phyloP scores from a whole-genome alignment of 148 eudicot genomes.

The Nepenthes mirabilis region DNA sequence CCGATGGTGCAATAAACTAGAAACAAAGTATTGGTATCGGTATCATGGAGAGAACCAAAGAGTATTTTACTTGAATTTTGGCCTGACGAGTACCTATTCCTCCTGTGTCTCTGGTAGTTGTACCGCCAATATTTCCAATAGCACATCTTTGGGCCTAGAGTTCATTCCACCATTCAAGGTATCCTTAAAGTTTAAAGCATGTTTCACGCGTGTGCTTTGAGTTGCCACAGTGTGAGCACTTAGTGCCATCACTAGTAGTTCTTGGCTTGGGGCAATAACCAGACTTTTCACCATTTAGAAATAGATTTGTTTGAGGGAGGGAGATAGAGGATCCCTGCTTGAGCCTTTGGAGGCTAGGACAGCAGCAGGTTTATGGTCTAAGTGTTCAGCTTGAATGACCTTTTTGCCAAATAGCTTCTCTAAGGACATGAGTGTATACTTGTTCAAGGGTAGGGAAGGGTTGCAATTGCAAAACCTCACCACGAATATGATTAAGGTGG shows the following conservation, averaged over 20 bases:
- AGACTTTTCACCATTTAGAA: neutral
- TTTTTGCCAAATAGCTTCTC: neutral
- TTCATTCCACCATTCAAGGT: neutral
- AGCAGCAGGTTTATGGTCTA: too few species aligned
- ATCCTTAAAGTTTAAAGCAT: neutral
- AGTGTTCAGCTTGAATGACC: too few species aligned
- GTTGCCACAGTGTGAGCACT: too few species aligned
- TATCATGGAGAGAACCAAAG: neutral
- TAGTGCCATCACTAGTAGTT: neutral
- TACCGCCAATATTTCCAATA: too few species aligned
- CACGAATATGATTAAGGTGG: conserved; percentile 2
- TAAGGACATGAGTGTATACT: conserved; percentile 1
- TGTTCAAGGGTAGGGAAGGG: conserved; percentile 7
- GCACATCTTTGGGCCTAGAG: neutral
- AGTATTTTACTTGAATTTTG: neutral
- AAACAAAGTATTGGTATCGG: neutral
- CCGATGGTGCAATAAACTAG: neutral
- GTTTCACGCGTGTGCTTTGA: neutral
- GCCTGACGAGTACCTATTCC: neutral
- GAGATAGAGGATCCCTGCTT: neutral
- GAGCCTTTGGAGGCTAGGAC: too few species aligned
- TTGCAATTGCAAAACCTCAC: neutral
- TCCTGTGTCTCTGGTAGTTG: too few species aligned
- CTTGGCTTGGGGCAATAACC: neutral
- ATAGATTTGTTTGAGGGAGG: neutral